A percentile compares a stretch with the other conserved stretches of the same genome.
Conservation (phyloP, 352 stramenopile species). For the Phytopythium delawarense region DNA sequence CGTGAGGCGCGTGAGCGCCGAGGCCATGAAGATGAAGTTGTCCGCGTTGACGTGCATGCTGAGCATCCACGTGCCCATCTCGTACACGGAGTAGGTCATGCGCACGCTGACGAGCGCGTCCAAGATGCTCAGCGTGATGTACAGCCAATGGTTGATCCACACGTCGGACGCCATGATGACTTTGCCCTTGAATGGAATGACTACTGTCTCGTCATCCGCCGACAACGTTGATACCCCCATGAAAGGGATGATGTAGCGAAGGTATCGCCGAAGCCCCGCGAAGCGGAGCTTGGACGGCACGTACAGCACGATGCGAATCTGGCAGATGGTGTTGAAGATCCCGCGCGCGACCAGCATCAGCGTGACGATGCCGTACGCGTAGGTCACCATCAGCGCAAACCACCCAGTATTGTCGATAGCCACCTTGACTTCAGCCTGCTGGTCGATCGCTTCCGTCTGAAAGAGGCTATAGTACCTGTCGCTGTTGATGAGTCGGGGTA, state of each 20-base stretch:
- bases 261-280: slow-evolving; percentile 13
- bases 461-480: slow-evolving; percentile 50
- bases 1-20: slow-evolving; percentile 41
- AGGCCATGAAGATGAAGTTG: slow-evolving; percentile 56
- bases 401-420: slow-evolving; percentile 40
- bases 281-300: slow-evolving; percentile 37
- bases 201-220: slow-evolving; percentile 26
- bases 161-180: slow-evolving; percentile 51
- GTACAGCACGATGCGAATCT: slow-evolving; percentile 35
- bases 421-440: slow-evolving; percentile 35
- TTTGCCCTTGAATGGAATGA: slow-evolving; percentile 51
- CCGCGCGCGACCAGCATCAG: slow-evolving; percentile 46
- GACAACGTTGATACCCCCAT: slow-evolving; percentile 34
- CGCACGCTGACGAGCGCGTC: slow-evolving; percentile 41
- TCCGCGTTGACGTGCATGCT: slow-evolving; percentile 36
- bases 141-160: slow-evolving; percentile 74
- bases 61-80: slow-evolving; percentile 61
- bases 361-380: slow-evolving; percentile 42
- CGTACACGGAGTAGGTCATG: slow-evolving; percentile 36
- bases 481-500: slow-evolving; percentile 29
- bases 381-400: slow-evolving; percentile 32
- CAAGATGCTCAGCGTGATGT: slow-evolving; percentile 51
- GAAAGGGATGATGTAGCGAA: slow-evolving; percentile 43
- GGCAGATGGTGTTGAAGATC: slow-evolving; percentile 40
- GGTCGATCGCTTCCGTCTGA: slow-evolving; percentile 30